Evolutionary conservation across 2,329 filamentous ascomycete genomes (phyloP).

Genomic region (Dactylellina parvicollis): DNA sequence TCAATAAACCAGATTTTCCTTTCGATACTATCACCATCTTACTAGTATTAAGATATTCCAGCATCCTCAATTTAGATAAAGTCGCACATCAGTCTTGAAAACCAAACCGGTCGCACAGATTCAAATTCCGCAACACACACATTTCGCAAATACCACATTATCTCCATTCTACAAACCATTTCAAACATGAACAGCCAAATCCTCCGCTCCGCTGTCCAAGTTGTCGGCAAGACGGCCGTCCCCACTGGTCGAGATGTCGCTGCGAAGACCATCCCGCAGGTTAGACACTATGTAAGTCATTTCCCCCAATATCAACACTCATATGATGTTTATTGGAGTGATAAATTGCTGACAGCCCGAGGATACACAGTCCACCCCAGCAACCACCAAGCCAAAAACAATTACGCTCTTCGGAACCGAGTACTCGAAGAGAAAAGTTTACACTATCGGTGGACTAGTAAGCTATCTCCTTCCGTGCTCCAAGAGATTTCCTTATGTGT

Average conservation of each 20-base stretch:
- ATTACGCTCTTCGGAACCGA: conserved; percentile 33
- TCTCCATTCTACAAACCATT: background rate
- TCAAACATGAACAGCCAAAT: conserved; percentile 32
- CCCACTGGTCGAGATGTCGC: conserved; percentile 2
- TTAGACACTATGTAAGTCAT: conserved; percentile 22
- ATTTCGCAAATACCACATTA: conserved; percentile 4
- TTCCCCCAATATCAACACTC: background rate
- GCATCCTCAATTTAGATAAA: no score
- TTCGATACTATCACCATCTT: background rate
- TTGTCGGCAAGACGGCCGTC: background rate
- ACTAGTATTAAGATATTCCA: background rate
- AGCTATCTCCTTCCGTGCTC: background rate
- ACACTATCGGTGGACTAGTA: conserved; percentile 38
- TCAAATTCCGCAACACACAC: background rate
- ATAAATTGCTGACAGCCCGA: background rate
- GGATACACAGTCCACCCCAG: background rate
- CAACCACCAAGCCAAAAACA: conserved; percentile 14
- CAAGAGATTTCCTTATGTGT: background rate
- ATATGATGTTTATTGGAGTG: background rate
- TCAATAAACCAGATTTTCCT: background rate
- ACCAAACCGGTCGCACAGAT: background rate
- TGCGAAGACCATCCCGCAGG: background rate
- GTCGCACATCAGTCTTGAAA: no score
- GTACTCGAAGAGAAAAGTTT: conserved; percentile 37
- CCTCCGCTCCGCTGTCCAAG: conserved; percentile 13